These are phyloP conservation scores for Elongisporangium anandrum DNA, from an alignment of 352 stramenopile species.

Conservation along the genomic window DNA sequence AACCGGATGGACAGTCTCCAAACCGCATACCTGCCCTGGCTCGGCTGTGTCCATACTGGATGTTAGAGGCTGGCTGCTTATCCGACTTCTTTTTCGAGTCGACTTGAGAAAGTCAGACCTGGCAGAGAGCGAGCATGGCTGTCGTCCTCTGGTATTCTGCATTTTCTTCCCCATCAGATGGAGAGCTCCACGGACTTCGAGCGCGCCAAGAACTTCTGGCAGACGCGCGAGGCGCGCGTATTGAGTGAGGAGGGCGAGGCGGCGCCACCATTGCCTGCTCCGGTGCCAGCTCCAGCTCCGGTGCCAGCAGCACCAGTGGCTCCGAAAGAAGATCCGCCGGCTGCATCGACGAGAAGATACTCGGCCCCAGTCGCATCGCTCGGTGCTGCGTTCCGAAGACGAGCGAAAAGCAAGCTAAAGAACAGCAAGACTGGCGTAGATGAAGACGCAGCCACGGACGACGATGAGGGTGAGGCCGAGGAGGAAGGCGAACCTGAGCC, in stretches of 20 bases:
- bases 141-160: background rate
- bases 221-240: constrained; percentile 41
- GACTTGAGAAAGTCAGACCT: background rate
- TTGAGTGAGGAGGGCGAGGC: constrained; percentile 14
- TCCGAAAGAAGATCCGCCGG: constrained; percentile 2
- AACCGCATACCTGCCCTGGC: background rate
- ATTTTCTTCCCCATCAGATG: background rate
- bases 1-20: background rate
- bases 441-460: background rate
- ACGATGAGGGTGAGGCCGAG: background rate
- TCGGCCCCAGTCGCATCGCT: background rate
- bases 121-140: background rate
- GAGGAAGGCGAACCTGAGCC: background rate
- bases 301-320: background rate
- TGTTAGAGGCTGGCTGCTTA: background rate
- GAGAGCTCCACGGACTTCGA: constrained; percentile 25
- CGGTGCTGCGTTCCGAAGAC: background rate
- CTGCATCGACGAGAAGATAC: background rate
- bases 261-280: constrained; percentile 1
- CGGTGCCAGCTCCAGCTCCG: constrained; percentile 3
- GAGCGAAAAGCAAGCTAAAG: background rate
- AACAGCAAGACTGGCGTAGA: background rate
- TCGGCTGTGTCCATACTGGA: background rate
- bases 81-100: background rate
- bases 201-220: constrained; percentile 65